These are phyloP conservation scores for Podaxis mareebaensis DNA, from an alignment of 768 basidiomycete genomes.

Conservation along the genomic window DNA sequence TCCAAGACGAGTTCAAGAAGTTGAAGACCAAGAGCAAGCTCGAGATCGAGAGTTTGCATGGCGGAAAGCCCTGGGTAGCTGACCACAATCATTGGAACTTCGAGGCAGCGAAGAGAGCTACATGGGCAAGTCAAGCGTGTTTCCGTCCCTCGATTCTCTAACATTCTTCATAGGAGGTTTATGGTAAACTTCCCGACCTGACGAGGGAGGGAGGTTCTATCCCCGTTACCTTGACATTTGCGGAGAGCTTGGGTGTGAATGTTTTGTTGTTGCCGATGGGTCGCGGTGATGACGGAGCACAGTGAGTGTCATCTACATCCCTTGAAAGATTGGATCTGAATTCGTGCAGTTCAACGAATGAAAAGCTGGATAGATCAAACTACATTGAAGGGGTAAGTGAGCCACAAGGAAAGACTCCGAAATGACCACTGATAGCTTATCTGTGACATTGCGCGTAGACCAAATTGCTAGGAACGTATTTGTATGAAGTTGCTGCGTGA, in stretches of 20 bases:
- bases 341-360: slow-evolving; percentile 76
- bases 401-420: background rate
- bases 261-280: slow-evolving; percentile 92
- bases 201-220: slow-evolving; percentile 95
- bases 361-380: slow-evolving; percentile 91
- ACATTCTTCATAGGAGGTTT: slow-evolving; percentile 44
- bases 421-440: slow-evolving; percentile 1
- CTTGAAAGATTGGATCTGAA: background rate
- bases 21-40: slow-evolving; percentile 84
- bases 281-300: slow-evolving; percentile 91
- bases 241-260: slow-evolving; percentile 83
- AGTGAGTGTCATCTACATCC: slow-evolving; percentile 48
- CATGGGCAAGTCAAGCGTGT: slow-evolving; percentile 48
- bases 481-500: slow-evolving; percentile 65
- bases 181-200: slow-evolving; percentile 74
- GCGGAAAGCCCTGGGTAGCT: slow-evolving; percentile 90
- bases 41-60: slow-evolving; percentile 67
- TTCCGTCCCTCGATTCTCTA: background rate
- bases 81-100: slow-evolving; percentile 91
- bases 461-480: slow-evolving; percentile 77
- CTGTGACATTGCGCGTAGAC: slow-evolving; percentile 38
- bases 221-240: slow-evolving; percentile 92
- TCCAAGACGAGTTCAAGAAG: slow-evolving; percentile 81
- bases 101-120: slow-evolving; percentile 83
- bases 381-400: slow-evolving; percentile 78